phyloP scores from a whole-genome alignment of 495 filamentous ascomycete genomes.

The Xylaria palmicola region DNA sequence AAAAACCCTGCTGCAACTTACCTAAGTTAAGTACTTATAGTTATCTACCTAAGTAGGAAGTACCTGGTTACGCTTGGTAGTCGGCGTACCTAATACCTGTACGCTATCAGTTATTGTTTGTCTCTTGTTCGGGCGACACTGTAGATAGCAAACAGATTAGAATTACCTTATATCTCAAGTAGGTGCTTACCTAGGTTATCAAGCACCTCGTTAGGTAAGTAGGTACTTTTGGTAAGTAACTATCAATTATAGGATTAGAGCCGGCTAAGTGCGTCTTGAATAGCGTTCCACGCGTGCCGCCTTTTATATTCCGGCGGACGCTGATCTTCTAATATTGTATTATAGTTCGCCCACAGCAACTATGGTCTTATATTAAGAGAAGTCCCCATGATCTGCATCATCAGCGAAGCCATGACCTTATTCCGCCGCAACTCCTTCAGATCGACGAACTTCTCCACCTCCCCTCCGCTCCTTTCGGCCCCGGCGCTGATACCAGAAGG shows the following conservation, averaged over 20 bases:
- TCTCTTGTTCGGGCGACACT: no score
- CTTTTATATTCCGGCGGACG: background rate
- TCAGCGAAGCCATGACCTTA: background rate
- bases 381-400: slow-evolving; percentile 2
- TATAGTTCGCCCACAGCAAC: background rate
- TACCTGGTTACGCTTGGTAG: no score
- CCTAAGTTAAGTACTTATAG: no score
- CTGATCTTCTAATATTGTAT: background rate
- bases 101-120: no score
- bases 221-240: no score
- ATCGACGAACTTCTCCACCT: background rate
- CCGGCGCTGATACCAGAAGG: background rate
- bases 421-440: background rate
- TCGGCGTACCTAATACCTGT: no score
- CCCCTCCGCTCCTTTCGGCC: background rate
- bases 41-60: no score
- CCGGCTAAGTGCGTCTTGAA: background rate
- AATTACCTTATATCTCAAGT: no score
- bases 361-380: background rate
- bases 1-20: no score
- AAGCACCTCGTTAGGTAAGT: no score
- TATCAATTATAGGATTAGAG: background rate
- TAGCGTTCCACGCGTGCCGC: background rate
- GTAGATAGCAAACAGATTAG: no score
- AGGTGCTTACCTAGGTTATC: no score